Conservation (phyloP, 2,329 filamentous ascomycete species). For the Pezicula neosporulosa region DNA sequence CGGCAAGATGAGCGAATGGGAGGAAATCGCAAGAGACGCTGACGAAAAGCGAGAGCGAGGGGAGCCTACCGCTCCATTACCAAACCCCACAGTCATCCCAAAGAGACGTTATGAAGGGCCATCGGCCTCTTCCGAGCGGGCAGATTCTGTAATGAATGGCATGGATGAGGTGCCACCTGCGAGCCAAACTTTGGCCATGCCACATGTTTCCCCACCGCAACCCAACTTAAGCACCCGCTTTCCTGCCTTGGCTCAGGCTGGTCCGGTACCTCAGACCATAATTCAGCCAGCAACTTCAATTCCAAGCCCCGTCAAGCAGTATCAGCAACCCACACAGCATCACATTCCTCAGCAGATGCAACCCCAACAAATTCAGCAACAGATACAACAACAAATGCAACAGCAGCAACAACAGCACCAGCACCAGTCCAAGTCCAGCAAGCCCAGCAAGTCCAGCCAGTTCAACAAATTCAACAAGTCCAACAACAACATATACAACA, state of each 20-base stretch:
- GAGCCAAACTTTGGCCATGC: constrained; percentile 12
- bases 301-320: constrained; percentile 20
- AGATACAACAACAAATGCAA: constrained; percentile 14
- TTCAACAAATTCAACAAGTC: background rate
- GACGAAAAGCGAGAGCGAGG: constrained; percentile 52
- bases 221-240: constrained; percentile 21
- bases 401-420: background rate
- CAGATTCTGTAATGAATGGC: constrained; percentile 42
- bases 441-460: background rate
- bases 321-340: constrained; percentile 20
- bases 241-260: constrained; percentile 28
- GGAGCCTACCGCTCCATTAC: constrained; percentile 58
- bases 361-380: constrained; percentile 13
- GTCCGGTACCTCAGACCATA: constrained; percentile 20
- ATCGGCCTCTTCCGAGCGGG: constrained; percentile 35
- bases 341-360: constrained; percentile 14
- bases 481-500: background rate
- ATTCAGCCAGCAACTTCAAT: constrained; percentile 20
- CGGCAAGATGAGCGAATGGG: constrained; percentile 53
- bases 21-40: constrained; percentile 55
- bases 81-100: constrained; percentile 49
- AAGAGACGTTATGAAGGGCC: constrained; percentile 49
- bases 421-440: background rate
- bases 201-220: constrained; percentile 24
- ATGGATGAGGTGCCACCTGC: constrained; percentile 36